A percentile compares a stretch with the other conserved stretches of the same genome.
Evolutionary conservation across 805 yeast species (phyloP).

Genomic region (Candida xyloterini): DNA sequence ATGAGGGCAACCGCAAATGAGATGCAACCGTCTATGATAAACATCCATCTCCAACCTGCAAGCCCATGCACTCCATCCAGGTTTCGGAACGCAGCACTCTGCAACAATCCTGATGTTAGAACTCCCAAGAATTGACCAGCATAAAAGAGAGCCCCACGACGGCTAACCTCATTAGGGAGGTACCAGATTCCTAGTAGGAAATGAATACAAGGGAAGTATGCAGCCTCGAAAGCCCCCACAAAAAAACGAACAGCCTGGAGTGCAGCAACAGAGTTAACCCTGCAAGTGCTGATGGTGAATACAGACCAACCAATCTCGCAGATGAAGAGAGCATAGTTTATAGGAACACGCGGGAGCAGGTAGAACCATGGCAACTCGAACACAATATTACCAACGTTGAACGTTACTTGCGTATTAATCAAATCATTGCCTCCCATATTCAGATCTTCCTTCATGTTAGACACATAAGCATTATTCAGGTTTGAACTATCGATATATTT

Average conservation of each 20-base stretch:
- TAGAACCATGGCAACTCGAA: constrained; percentile 64
- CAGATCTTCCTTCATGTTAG: constrained; percentile 58
- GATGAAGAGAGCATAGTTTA: constrained; percentile 48
- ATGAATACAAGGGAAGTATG: constrained; percentile 62
- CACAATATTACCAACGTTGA: constrained; percentile 54
- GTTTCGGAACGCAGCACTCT: constrained; percentile 36
- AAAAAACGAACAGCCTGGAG: constrained; percentile 63
- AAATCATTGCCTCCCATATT: constrained; percentile 62
- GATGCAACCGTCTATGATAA: constrained; percentile 48
- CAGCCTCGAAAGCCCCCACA: constrained; percentile 67
- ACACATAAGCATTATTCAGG: constrained; percentile 62
- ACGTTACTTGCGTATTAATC: constrained; percentile 56
- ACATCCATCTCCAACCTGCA: constrained; percentile 56
- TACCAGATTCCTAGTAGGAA: constrained; percentile 58
- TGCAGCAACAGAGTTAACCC: constrained; percentile 46
- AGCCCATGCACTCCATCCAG: constrained; percentile 25
- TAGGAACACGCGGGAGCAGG: constrained; percentile 51
- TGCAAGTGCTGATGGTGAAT: constrained; percentile 55
- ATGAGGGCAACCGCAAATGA: constrained; percentile 26
- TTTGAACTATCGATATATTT: constrained; percentile 62
- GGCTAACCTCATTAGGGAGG: constrained; percentile 51
- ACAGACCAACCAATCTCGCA: constrained; percentile 65
- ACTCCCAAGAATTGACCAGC: constrained; percentile 62
- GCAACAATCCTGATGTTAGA: constrained; percentile 55
- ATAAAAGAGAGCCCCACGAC: constrained; percentile 63